Conservation (phyloP, 108 stramenopile species). For the Skeletonema costatum region DNA sequence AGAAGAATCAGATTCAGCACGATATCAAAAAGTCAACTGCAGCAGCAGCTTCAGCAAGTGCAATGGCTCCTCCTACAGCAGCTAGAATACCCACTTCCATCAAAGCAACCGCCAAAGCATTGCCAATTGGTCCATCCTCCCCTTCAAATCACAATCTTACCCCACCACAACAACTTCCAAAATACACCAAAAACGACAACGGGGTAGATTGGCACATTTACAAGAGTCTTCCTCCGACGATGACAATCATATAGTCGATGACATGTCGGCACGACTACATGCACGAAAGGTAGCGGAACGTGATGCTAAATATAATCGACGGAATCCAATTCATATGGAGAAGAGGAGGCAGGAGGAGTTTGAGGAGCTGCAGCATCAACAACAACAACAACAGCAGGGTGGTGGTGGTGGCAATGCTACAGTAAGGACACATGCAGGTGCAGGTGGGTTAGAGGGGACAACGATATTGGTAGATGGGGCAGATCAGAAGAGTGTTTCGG, state of each 20-base stretch:
- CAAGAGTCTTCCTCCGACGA: neutral
- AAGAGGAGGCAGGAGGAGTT: conserved; percentile 10
- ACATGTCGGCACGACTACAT: neutral
- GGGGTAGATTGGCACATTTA: neutral
- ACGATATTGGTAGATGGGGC: conserved; percentile 8
- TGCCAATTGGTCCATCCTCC: neutral
- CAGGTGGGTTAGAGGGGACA: conserved; percentile 21
- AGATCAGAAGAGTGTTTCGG: conserved; percentile 26
- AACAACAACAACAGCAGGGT: neutral
- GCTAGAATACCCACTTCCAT: neutral
- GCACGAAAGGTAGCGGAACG: neutral
- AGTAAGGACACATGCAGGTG: neutral
- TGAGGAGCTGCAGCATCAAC: conserved; percentile 7
- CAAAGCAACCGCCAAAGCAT: neutral
- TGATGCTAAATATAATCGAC: neutral
- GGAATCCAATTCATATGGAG: conserved; percentile 8
- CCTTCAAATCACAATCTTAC: neutral
- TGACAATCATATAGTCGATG: neutral
- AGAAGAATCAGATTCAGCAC: neutral
- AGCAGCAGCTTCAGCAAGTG: too few species aligned
- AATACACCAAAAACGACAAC: too few species aligned
- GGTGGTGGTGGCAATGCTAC: neutral
- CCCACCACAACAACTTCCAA: neutral
- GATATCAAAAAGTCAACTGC: too few species aligned
- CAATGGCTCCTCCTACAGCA: too few species aligned